A percentile compares a stretch with the other conserved stretches of the same genome.
Evolutionary conservation across 2,329 filamentous ascomycete species (phyloP).

Genomic region (Monilinia polystroma): DNA sequence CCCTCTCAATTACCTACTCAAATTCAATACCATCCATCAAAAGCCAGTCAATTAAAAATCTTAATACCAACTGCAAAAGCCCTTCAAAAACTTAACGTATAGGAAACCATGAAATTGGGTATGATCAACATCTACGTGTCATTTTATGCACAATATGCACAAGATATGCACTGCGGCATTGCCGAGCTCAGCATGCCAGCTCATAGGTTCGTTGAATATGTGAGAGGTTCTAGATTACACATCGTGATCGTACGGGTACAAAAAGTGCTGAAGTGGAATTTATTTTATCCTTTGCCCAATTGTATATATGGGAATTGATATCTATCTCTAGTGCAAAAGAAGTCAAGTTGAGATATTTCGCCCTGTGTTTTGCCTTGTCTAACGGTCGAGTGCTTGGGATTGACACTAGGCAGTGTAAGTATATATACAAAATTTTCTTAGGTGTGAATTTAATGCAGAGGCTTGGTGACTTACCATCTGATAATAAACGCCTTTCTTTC

Average conservation of each 20-base stretch:
- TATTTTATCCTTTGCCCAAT: background rate
- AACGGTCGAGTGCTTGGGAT: constrained; percentile 30
- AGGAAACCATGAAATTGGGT: background rate
- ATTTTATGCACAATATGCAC: constrained; percentile 20
- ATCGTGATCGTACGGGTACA: constrained; percentile 8
- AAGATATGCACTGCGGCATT: constrained; percentile 21
- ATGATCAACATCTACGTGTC: constrained; percentile 21
- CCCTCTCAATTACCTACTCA: background rate
- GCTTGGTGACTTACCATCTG: constrained; percentile 34
- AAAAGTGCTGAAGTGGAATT: background rate
- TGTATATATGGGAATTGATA: background rate
- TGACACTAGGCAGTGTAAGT: constrained; percentile 28
- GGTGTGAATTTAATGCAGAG: background rate
- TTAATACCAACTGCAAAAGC: background rate
- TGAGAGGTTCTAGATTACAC: constrained; percentile 18
- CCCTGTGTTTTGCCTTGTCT: background rate
- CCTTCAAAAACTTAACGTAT: background rate
- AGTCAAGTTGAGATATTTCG: background rate
- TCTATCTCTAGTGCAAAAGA: background rate
- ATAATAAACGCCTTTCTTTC: constrained; percentile 36
- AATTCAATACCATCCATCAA: constrained; percentile 10
- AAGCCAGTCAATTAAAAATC: background rate
- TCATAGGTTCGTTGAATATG: constrained; percentile 9
- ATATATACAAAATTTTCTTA: background rate
- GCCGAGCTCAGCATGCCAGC: constrained; percentile 21